A percentile compares a stretch with the other conserved stretches of the same genome.
phyloP scores from a whole-genome alignment of 768 basidiomycete species.

The Tricholoma sp. region DNA sequence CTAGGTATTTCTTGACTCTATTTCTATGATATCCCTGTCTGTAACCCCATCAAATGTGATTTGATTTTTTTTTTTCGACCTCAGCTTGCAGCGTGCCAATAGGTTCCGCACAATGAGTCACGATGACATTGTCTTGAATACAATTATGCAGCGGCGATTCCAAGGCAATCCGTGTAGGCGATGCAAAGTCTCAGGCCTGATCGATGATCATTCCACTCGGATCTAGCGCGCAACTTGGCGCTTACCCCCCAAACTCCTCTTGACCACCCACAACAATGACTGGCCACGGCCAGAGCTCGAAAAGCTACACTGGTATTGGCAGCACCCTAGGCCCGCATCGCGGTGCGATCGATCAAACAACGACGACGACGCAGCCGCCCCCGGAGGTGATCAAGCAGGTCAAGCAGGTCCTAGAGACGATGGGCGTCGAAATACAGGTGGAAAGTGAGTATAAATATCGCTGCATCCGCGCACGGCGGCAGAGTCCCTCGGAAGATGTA shows the following conservation, averaged over 20 bases:
- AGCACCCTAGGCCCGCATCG: constrained; percentile 47
- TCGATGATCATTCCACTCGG: background rate
- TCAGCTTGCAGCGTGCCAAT: no score
- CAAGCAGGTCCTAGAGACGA: constrained; percentile 57
- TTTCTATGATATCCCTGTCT: background rate
- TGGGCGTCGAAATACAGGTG: constrained; percentile 78
- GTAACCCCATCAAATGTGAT: background rate
- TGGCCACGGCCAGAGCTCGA: background rate
- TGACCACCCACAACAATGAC: background rate
- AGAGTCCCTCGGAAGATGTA: background rate
- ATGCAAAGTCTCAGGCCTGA: background rate
- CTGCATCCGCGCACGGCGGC: constrained; percentile 63
- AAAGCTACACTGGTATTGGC: background rate
- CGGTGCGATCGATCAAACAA: constrained; percentile 85
- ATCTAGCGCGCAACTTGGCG: background rate
- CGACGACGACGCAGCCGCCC: constrained; percentile 73
- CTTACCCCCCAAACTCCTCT: background rate
- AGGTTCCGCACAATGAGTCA: no score
- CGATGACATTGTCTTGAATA: no score
- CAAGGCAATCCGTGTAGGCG: background rate
- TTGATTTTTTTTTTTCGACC: no score
- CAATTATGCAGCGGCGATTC: background rate
- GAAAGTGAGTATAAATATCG: constrained; percentile 83
- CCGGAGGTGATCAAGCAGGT: constrained; percentile 74
- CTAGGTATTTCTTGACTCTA: background rate